Evolutionary conservation across 2,329 filamentous ascomycete species (phyloP).

Genomic region (Hawksworthiomyces lignivorus): DNA sequence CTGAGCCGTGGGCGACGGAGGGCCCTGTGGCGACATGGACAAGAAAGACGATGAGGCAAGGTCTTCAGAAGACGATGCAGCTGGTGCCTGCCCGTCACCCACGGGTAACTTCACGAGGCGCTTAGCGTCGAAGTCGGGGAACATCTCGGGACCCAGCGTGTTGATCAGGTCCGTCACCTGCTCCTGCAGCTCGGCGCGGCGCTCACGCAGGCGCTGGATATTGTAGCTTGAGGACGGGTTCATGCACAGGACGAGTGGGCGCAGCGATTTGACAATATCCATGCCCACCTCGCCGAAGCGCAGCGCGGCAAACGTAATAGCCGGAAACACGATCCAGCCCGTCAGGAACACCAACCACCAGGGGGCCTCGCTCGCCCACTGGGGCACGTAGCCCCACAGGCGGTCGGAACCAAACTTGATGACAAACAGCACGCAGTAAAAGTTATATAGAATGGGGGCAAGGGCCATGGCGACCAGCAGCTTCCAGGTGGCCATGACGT

Average conservation of each 20-base stretch:
- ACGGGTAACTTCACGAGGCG: conserved; percentile 57
- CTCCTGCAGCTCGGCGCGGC: conserved; percentile 65
- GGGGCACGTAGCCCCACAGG: conserved; percentile 72
- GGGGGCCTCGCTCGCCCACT: conserved; percentile 54
- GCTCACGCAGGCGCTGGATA: conserved; percentile 66
- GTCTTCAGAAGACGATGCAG: conserved; percentile 15
- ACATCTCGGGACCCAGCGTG: conserved; percentile 89
- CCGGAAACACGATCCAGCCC: conserved; percentile 74
- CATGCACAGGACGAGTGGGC: conserved; percentile 77
- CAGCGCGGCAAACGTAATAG: conserved; percentile 85
- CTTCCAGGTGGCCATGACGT: conserved; percentile 94
- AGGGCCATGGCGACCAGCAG: conserved; percentile 79
- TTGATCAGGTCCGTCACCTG: conserved; percentile 92
- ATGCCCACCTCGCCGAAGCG: conserved; percentile 97
- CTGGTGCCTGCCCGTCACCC: conserved; percentile 25
- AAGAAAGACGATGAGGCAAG: neutral
- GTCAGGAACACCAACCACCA: conserved; percentile 62
- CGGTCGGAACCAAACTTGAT: conserved; percentile 75
- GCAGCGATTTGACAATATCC: conserved; percentile 93
- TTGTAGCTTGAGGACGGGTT: conserved; percentile 79
- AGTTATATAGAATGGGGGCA: conserved; percentile 72
- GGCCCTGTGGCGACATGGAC: conserved; percentile 1
- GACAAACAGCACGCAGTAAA: conserved; percentile 68
- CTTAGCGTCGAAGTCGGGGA: conserved; percentile 83
- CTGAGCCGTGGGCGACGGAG: neutral